Percentiles rank a stretch among this genome's conserved stretches.
Conservation (phyloP, 345 rosid species). For the Citropsis articulata region DNA sequence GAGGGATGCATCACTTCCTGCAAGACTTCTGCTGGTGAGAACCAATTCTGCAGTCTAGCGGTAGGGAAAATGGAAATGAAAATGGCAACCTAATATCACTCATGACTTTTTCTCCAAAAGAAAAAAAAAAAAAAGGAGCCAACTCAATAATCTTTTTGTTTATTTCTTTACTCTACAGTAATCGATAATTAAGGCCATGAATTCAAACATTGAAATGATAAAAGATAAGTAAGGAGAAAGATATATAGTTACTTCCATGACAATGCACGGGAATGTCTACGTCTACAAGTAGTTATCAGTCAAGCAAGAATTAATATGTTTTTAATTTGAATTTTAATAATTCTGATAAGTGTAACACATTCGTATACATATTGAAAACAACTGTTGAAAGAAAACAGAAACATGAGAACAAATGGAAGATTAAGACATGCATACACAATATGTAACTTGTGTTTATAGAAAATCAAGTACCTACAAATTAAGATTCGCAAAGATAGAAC, state of each 20-base stretch:
- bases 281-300: conserved; percentile 23
- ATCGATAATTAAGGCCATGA: not conserved
- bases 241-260: conserved; percentile 24
- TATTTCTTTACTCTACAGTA: not conserved
- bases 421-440: not conserved
- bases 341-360: not conserved
- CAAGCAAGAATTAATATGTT: not conserved
- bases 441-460: too few species aligned
- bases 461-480: too few species aligned
- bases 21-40: not conserved
- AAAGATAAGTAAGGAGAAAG: not conserved
- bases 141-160: not conserved
- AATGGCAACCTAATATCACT: not conserved
- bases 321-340: not conserved
- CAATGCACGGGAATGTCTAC: conserved; percentile 31
- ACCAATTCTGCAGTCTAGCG: not conserved
- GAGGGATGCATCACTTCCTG: not conserved
- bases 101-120: not conserved
- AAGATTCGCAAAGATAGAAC: not conserved
- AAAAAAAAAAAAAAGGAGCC: not conserved
- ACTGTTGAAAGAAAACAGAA: not conserved
- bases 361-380: not conserved
- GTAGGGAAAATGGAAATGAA: not conserved
- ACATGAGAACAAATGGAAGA: conserved; percentile 9
- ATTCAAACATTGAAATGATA: not conserved